Conservation (phyloP, 1,139 yeast species). For the Pichia sp. region DNA sequence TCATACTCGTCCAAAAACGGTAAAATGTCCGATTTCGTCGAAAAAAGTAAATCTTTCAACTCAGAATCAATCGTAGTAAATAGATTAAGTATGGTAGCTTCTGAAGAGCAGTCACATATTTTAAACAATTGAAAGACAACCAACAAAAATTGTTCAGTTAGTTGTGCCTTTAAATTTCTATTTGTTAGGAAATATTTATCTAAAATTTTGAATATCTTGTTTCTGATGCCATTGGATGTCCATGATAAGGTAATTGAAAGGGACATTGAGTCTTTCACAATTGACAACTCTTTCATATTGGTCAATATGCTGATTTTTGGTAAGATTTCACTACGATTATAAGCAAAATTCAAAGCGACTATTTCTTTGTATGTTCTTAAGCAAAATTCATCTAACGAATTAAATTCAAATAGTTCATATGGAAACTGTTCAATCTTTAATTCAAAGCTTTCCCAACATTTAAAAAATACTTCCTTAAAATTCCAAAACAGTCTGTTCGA, state of each 20-base stretch:
- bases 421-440: slow-evolving; percentile 36
- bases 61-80: background rate
- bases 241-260: slow-evolving; percentile 22
- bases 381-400: slow-evolving; percentile 28
- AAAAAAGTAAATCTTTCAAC: slow-evolving; percentile 2
- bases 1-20: slow-evolving; percentile 14
- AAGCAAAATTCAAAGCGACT: slow-evolving; percentile 33
- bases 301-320: slow-evolving; percentile 11
- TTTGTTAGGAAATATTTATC: slow-evolving; percentile 6
- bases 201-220: slow-evolving; percentile 12
- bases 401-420: slow-evolving; percentile 33
- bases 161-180: slow-evolving; percentile 9
- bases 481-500: slow-evolving; percentile 29
- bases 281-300: slow-evolving; percentile 4
- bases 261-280: slow-evolving; percentile 25
- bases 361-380: slow-evolving; percentile 32
- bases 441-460: slow-evolving; percentile 38
- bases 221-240: slow-evolving; percentile 16
- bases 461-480: slow-evolving; percentile 26
- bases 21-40: background rate
- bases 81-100: background rate
- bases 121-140: slow-evolving; percentile 32
- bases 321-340: slow-evolving; percentile 16
- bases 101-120: slow-evolving; percentile 33
- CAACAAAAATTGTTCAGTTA: slow-evolving; percentile 30